phyloP scores from a whole-genome alignment of 208 protist species.

The Novymonas esmeraldas region DNA sequence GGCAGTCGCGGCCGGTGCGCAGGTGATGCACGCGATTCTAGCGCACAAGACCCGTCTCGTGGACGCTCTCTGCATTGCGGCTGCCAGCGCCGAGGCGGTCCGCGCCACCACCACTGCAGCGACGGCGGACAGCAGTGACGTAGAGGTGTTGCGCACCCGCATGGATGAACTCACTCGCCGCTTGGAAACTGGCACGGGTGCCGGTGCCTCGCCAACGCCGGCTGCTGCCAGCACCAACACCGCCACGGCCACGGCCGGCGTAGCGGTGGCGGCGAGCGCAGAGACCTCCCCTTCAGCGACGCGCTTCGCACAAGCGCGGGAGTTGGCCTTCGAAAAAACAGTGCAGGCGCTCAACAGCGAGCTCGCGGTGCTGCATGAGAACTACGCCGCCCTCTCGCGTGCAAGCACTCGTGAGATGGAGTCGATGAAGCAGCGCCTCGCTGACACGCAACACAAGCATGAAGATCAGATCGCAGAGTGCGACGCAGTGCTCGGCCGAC shows the following conservation, averaged over 20 bases:
- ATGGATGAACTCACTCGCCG: conserved; percentile 19
- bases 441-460: conserved; percentile 18
- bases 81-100: neutral
- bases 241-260: no score
- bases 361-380: conserved; percentile 41
- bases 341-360: conserved; percentile 59
- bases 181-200: neutral
- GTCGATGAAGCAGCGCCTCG: conserved; percentile 4
- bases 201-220: neutral
- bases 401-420: conserved; percentile 17
- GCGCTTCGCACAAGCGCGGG: conserved; percentile 26
- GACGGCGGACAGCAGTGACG: conserved; percentile 5
- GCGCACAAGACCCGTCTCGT: conserved; percentile 8
- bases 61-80: conserved; percentile 17
- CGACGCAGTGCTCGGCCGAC: conserved; percentile 51
- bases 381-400: conserved; percentile 24
- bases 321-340: conserved; percentile 57
- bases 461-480: conserved; percentile 53
- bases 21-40: conserved; percentile 4
- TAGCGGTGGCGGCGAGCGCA: neutral
- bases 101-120: neutral
- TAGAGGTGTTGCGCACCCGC: conserved; percentile 8
- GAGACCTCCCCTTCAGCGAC: neutral
- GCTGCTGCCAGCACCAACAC: no score
- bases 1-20: neutral